Conservation (phyloP, 805 yeast species). For the Sugiyamaella lignohabitans region DNA sequence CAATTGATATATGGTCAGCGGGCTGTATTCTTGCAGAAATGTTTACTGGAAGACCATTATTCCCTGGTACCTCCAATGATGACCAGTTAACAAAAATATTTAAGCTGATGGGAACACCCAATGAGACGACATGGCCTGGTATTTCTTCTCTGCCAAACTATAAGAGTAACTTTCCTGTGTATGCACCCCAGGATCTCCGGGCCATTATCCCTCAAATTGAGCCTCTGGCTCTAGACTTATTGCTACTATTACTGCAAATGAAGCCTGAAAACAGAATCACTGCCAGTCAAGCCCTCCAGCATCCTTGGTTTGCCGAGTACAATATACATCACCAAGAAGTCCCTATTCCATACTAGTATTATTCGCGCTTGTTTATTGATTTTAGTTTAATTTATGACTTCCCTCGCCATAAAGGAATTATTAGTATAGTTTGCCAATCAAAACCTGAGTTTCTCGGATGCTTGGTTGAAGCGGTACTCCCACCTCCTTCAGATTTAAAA, state of each 20-base stretch:
- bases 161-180: constrained; percentile 74
- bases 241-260: constrained; percentile 48
- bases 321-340: background rate
- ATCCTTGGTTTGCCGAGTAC: constrained; percentile 76
- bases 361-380: too few relatives aligned
- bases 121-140: constrained; percentile 97
- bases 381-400: too few relatives aligned
- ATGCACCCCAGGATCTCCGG: constrained; percentile 81
- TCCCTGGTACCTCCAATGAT: constrained; percentile 94
- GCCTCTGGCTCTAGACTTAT: constrained; percentile 58
- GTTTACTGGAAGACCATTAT: constrained; percentile 96
- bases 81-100: constrained; percentile 91
- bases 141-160: constrained; percentile 83
- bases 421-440: too few relatives aligned
- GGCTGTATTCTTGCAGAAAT: constrained; percentile 98
- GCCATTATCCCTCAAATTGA: constrained; percentile 63
- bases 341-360: background rate
- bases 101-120: constrained; percentile 93
- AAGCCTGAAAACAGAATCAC: constrained; percentile 48
- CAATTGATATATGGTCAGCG: constrained; percentile 97
- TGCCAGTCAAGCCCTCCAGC: constrained; percentile 48
- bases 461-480: too few relatives aligned
- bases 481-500: too few relatives aligned
- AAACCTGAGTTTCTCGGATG: too few relatives aligned
- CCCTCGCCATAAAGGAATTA: too few relatives aligned